Percentiles rank a stretch among this genome's conserved stretches.
Evolutionary conservation across 2,329 filamentous ascomycete genomes (phyloP).

Genomic region (Ophiostoma populinum): DNA sequence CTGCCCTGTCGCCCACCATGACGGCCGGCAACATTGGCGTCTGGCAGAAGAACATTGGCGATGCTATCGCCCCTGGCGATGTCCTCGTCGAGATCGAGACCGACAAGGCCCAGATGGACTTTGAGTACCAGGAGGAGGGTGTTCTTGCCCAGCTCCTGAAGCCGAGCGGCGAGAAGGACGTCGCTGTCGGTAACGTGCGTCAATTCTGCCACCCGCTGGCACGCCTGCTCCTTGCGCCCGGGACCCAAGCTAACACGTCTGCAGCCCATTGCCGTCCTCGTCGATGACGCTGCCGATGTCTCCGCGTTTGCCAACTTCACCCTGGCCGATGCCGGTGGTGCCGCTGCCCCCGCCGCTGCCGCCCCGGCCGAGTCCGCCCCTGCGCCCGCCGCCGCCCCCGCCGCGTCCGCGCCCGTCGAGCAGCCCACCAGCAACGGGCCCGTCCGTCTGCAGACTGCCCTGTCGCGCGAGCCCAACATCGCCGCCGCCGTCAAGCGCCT

Average conservation of each 20-base stretch:
- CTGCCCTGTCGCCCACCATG: slow-evolving; percentile 95
- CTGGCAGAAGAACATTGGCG: slow-evolving; percentile 96
- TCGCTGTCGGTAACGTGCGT: slow-evolving; percentile 86
- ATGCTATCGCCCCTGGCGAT: slow-evolving; percentile 74
- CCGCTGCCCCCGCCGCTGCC: slow-evolving; percentile 45
- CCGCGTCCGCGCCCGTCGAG: slow-evolving; percentile 37
- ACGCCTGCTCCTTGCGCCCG: too few species aligned
- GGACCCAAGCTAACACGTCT: neutral
- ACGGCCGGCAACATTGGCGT: slow-evolving; percentile 85
- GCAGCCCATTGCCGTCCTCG: slow-evolving; percentile 87
- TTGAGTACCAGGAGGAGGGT: slow-evolving; percentile 82
- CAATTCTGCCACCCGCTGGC: too few species aligned
- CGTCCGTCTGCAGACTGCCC: slow-evolving; percentile 61
- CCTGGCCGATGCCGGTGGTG: slow-evolving; percentile 74
- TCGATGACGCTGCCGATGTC: slow-evolving; percentile 80
- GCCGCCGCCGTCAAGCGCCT: slow-evolving; percentile 61
- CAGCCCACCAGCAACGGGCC: slow-evolving; percentile 59
- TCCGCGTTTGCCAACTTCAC: slow-evolving; percentile 79
- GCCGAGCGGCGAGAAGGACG: slow-evolving; percentile 83
- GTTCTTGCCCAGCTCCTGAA: slow-evolving; percentile 80
- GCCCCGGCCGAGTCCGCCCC: slow-evolving; percentile 42
- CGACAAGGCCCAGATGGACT: slow-evolving; percentile 89
- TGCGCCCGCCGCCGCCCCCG: slow-evolving; percentile 20
- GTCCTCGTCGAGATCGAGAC: slow-evolving; percentile 89
- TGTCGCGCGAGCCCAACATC: slow-evolving; percentile 66